phyloP scores from a whole-genome alignment of 2,329 filamentous ascomycete species.

The Claviceps purpurea region DNA sequence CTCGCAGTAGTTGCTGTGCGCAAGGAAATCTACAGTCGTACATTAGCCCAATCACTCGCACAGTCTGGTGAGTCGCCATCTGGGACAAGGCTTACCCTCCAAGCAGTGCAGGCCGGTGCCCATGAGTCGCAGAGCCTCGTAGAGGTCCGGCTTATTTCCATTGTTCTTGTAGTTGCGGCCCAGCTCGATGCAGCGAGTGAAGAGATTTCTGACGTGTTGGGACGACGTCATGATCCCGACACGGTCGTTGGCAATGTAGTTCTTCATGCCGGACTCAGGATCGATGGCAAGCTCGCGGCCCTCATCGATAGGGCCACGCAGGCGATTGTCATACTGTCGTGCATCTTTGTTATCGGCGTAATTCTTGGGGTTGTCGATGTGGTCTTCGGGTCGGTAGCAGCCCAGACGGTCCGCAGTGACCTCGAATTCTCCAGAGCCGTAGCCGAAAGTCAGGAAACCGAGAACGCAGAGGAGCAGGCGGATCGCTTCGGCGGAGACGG shows the following conservation, averaged over 20 bases:
- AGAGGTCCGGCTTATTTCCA: slow-evolving; percentile 55
- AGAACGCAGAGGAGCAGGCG: slow-evolving; percentile 79
- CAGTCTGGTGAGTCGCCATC: background rate
- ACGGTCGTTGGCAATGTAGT: slow-evolving; percentile 83
- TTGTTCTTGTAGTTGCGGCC: slow-evolving; percentile 53
- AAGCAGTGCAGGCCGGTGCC: slow-evolving; percentile 84
- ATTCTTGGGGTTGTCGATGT: slow-evolving; percentile 69
- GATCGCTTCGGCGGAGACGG: slow-evolving; percentile 81
- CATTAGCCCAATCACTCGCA: slow-evolving; percentile 5
- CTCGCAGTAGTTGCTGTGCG: slow-evolving; percentile 88
- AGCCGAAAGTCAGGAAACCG: slow-evolving; percentile 79
- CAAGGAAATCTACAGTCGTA: slow-evolving; percentile 55
- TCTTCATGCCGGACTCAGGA: slow-evolving; percentile 66
- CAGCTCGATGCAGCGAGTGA: slow-evolving; percentile 63
- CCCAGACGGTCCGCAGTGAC: slow-evolving; percentile 73
- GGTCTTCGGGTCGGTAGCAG: slow-evolving; percentile 65
- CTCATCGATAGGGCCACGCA: slow-evolving; percentile 75
- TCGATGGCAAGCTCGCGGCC: slow-evolving; percentile 67
- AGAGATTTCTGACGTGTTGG: slow-evolving; percentile 59
- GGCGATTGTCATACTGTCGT: slow-evolving; percentile 63
- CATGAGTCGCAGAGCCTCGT: slow-evolving; percentile 74
- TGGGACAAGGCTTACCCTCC: slow-evolving; percentile 39
- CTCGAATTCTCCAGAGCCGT: slow-evolving; percentile 73
- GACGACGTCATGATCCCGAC: slow-evolving; percentile 71
- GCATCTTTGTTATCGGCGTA: slow-evolving; percentile 86